Percentiles rank a stretch among this genome's conserved stretches.
These are phyloP conservation scores for Solanum stenotomum DNA, from an alignment of 257 asterid species.

Conservation along the genomic window DNA sequence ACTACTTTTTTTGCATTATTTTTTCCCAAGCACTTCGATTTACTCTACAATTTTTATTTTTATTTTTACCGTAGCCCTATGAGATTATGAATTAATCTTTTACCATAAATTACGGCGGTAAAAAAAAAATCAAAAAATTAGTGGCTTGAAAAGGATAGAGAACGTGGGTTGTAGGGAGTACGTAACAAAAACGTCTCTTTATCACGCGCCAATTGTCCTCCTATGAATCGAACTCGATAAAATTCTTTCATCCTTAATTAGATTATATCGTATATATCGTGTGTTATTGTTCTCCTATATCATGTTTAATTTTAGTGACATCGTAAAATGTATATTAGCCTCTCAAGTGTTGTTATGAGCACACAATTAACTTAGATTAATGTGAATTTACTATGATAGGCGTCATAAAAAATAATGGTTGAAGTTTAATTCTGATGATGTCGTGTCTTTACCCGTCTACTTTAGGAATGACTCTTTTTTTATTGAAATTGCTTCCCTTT, in stretches of 20 bases:
- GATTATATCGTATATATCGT: not conserved
- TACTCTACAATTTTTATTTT: not conserved
- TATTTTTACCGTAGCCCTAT: not conserved
- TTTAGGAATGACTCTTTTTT: not conserved
- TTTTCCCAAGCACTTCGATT: not conserved
- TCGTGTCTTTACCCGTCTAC: too few species aligned
- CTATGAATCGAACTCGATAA: not conserved
- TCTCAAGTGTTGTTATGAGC: not conserved
- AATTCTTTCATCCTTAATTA: rapidly evolving
- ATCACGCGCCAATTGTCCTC: not conserved
- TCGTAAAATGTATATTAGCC: not conserved
- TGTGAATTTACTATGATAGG: not conserved
- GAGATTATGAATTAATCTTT: not conserved
- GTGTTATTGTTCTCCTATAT: not conserved
- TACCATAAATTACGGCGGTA: not conserved
- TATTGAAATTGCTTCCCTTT: not conserved
- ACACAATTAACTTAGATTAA: not conserved
- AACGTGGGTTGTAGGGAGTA: not conserved
- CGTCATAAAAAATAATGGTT: not conserved
- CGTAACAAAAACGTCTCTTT: not conserved
- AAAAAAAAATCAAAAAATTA: not conserved
- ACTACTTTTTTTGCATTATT: not conserved
- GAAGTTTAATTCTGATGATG: too few species aligned
- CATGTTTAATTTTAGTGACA: not conserved
- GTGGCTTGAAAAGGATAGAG: not conserved